A percentile compares a stretch with the other conserved stretches of the same genome.
Evolutionary conservation across 768 basidiomycete genomes (phyloP).

Genomic region (Dentipellis sp.): DNA sequence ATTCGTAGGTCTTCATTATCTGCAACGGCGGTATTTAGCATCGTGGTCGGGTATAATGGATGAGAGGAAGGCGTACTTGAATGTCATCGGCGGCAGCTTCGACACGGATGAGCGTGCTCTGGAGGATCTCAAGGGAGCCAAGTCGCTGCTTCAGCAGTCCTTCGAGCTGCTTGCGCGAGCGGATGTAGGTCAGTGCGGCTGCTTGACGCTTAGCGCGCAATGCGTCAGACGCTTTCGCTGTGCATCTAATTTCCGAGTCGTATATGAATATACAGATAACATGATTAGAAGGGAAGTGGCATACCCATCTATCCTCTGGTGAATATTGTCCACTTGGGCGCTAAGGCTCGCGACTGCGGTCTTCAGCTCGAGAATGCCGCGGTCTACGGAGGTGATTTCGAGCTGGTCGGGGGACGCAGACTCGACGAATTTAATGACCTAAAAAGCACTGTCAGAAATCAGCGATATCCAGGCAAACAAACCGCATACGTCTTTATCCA

Average conservation of each 20-base stretch:
- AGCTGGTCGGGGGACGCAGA: conserved; percentile 26
- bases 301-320: conserved; percentile 67
- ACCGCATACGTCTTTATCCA: conserved; percentile 54
- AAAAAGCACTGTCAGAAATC: neutral
- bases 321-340: conserved; percentile 58
- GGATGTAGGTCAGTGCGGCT: conserved; percentile 67
- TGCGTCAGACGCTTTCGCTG: conserved; percentile 53
- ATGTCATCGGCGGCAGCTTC: conserved; percentile 87
- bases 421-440: conserved; percentile 80
- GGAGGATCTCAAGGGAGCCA: conserved; percentile 62
- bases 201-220: conserved; percentile 63
- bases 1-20: conserved; percentile 84
- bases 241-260: conserved; percentile 39
- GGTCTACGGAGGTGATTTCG: conserved; percentile 69
- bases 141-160: conserved; percentile 70
- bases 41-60: neutral
- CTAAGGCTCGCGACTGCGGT: conserved; percentile 58
- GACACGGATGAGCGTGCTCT: conserved; percentile 69
- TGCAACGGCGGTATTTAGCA: conserved; percentile 21
- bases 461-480: neutral
- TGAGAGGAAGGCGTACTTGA: conserved; percentile 45
- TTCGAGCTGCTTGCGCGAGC: conserved; percentile 74
- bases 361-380: conserved; percentile 75
- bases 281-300: conserved; percentile 12
- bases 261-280: neutral